Evolutionary conservation across 345 rosid genomes (phyloP).

Genomic region (Lumnitzera littorea): DNA sequence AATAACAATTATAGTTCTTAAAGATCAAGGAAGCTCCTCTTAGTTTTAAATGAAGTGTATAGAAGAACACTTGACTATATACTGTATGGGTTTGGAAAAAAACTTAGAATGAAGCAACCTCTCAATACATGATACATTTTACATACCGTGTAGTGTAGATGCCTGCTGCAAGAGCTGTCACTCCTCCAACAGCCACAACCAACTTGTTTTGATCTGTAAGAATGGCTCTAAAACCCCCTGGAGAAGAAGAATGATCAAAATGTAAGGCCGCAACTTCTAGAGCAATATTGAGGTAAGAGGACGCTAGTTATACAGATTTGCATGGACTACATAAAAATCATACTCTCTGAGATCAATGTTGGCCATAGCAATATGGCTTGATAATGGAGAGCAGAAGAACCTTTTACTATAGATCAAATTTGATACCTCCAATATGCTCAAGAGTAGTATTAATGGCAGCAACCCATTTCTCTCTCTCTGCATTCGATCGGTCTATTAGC

Average conservation of each 20-base stretch:
- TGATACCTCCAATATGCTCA: constrained; percentile 87
- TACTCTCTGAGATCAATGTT: neutral
- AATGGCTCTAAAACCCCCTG: constrained; percentile 87
- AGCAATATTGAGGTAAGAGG: neutral
- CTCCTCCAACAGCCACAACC: constrained; percentile 90
- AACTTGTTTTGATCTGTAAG: constrained; percentile 94
- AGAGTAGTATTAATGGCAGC: constrained; percentile 91
- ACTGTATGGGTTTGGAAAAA: too few relatives aligned
- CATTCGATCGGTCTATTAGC: constrained; percentile 90
- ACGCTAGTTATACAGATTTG: neutral
- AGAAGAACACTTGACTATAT: too few relatives aligned
- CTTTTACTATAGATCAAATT: too few relatives aligned
- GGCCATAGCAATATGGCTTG: too few relatives aligned
- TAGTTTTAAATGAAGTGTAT: too few relatives aligned
- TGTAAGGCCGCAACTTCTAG: neutral
- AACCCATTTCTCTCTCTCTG: constrained; percentile 96
- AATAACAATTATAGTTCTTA: too few relatives aligned
- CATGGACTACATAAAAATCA: neutral
- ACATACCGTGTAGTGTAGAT: constrained; percentile 88
- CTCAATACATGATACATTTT: neutral
- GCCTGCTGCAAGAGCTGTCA: constrained; percentile 98
- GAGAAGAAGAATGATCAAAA: constrained; percentile 8
- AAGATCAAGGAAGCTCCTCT: too few relatives aligned
- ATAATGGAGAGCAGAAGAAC: too few relatives aligned
- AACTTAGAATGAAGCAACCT: too few relatives aligned